These are phyloP conservation scores for Aspergillus calidoustus DNA, from an alignment of 2,329 filamentous ascomycete species.

Conservation along the genomic window DNA sequence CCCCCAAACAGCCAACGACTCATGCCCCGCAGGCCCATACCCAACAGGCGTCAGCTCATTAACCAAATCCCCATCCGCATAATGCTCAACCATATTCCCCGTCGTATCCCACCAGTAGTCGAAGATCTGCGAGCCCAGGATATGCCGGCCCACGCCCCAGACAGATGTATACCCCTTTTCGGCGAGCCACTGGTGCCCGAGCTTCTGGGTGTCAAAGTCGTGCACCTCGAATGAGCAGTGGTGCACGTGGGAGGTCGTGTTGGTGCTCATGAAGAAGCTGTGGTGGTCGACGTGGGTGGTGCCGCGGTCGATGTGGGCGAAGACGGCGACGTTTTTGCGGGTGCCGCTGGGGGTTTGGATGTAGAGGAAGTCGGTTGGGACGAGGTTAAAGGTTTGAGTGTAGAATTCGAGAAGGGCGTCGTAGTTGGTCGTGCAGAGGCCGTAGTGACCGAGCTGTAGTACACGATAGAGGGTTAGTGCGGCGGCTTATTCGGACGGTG, in stretches of 20 bases:
- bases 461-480: not conserved
- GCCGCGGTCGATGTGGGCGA: conserved; percentile 57
- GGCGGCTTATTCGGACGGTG: not conserved
- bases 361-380: conserved; percentile 38
- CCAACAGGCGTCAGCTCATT: conserved; percentile 36
- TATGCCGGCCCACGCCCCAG: conserved; percentile 25
- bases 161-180: conserved; percentile 48
- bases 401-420: conserved; percentile 33
- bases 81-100: conserved; percentile 25
- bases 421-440: conserved; percentile 33
- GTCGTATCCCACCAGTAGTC: conserved; percentile 27
- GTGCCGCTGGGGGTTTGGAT: conserved; percentile 20
- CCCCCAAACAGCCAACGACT: conserved; percentile 42
- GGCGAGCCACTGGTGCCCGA: conserved; percentile 58
- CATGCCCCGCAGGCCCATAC: conserved; percentile 37
- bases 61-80: conserved; percentile 24
- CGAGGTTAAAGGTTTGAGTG: conserved; percentile 36
- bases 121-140: conserved; percentile 25
- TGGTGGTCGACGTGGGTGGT: conserved; percentile 56
- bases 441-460: conserved; percentile 35
- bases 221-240: conserved; percentile 58
- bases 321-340: conserved; percentile 45
- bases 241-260: conserved; percentile 49
- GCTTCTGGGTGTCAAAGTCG: conserved; percentile 57
- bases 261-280: conserved; percentile 53